Evolutionary conservation across 2,329 filamentous ascomycete genomes (phyloP).

Genomic region (Simplicillium aogashimaense): DNA sequence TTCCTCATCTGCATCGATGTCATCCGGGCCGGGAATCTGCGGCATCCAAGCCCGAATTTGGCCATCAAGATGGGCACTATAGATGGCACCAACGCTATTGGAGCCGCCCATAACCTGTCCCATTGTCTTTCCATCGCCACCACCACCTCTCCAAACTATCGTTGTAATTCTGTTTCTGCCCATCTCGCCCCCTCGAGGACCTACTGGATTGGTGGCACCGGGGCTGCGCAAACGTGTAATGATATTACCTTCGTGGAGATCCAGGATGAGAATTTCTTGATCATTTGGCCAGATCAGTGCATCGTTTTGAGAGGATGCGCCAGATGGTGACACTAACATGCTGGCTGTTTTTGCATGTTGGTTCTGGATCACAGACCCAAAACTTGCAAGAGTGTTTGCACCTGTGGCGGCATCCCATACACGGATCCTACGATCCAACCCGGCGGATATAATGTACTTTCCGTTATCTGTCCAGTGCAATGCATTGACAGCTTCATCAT

Average conservation of each 20-base stretch:
- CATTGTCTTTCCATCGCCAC: constrained; percentile 46
- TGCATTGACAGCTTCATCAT: constrained; percentile 75
- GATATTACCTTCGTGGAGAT: constrained; percentile 67
- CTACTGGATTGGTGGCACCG: constrained; percentile 37
- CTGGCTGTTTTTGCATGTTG: constrained; percentile 49
- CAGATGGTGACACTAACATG: constrained; percentile 54
- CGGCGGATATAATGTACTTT: constrained; percentile 64
- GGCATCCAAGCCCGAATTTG: constrained; percentile 74
- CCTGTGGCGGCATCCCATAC: constrained; percentile 79
- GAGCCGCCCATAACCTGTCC: constrained; percentile 51
- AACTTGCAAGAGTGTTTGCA: constrained; percentile 80
- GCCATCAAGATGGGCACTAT: constrained; percentile 76
- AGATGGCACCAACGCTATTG: constrained; percentile 48
- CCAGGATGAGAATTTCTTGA: constrained; percentile 68
- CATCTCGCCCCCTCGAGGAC: constrained; percentile 35
- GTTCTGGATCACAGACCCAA: constrained; percentile 76
- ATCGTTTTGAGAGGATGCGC: constrained; percentile 47
- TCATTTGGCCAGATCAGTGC: constrained; percentile 75
- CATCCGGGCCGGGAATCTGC: constrained; percentile 37
- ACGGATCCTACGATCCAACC: constrained; percentile 74
- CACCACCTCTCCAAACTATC: constrained; percentile 60
- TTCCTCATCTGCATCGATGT: constrained; percentile 36
- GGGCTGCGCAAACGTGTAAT: constrained; percentile 61
- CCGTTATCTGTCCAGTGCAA: constrained; percentile 79
- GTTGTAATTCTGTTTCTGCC: constrained; percentile 61